Evolutionary conservation across 192 early-diverging fungal species (phyloP), one percentile per base, ranked within the genome.

Genomic region (Piromyces finnis): DNA sequence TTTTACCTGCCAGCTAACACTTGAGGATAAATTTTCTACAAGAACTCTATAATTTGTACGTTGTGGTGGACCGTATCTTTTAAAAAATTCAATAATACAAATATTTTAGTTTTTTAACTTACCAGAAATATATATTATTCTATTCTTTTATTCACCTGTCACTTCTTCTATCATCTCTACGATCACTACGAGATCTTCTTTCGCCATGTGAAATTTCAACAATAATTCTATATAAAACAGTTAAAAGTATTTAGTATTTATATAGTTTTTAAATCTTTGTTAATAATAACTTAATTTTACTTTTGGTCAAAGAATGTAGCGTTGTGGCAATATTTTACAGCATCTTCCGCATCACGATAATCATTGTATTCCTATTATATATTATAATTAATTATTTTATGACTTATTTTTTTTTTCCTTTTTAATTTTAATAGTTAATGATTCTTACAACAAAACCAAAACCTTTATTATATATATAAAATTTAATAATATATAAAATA

Each of bases 261-360:
- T n/a, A n/a, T n/a, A n/a, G n/a, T n/a, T n/a, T n/a, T n/a, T n/a
- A n/a, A n/a, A n/a, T n/a, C n/a, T n/a, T n/a, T n/a, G n/a, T n/a
- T n/a, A n/a, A n/a, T n/a, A n/a, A n/a, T n/a, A n/a, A n/a, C n/a
- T n/a, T n/a, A n/a, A n/a, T n/a, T n/a, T n/a, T n/a, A 94, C 94
- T 94, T 89, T 84, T 96, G 93, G 30, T 94, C 94, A 82, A 94
- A 85, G 79, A 95, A 98, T 32, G 90, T 85, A 68, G 89, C 91
- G 82, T 90, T 94, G 82, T 97, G 90, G 83, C 94, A 89, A 79
- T 93, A 90, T 77, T 95, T 89, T 79, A 98, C 93, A 29, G 93
- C 95, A 87, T 97, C 95, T 78, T 93, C 88, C 78, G 96, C 96
- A 87, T 98, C 96, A 79, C 92, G 88, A 28, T 86, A 85, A 84